phyloP scores from a whole-genome alignment of 306 rosid species.

The Alnus glutinosa region DNA sequence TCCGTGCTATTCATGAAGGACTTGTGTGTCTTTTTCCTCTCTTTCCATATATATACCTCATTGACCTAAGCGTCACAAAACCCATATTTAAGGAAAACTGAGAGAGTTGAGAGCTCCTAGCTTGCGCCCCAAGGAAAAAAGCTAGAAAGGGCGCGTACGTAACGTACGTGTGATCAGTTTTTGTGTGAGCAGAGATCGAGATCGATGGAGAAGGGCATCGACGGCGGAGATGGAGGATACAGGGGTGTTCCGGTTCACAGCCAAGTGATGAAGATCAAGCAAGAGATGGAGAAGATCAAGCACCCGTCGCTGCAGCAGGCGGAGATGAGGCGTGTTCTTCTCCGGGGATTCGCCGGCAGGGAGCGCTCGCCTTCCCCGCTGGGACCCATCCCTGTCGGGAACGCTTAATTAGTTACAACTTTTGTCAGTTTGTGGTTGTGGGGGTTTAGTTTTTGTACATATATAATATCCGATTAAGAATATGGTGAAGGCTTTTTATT shows the following conservation, averaged over 20 bases:
- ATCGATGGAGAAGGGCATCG: slow-evolving; percentile 1
- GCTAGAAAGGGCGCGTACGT: too few relatives aligned
- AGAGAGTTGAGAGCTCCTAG: too few relatives aligned
- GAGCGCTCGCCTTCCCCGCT: slow-evolving; percentile 70
- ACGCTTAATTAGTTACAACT: slow-evolving; percentile 7
- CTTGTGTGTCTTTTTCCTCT: slow-evolving; percentile 8
- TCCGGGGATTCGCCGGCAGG: slow-evolving; percentile 33
- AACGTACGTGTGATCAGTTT: too few relatives aligned
- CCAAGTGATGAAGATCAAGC: slow-evolving; percentile 81
- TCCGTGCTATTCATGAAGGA: slow-evolving; percentile 5
- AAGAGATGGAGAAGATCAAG: slow-evolving; percentile 63
- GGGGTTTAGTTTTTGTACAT: neutral
- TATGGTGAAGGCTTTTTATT: neutral
- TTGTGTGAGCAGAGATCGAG: too few relatives aligned
- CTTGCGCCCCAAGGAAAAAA: too few relatives aligned
- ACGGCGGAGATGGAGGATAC: slow-evolving; percentile 8
- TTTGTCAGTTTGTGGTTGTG: too few relatives aligned
- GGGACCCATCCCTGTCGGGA: slow-evolving; percentile 50
- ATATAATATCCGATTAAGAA: neutral
- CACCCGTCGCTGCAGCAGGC: slow-evolving; percentile 62
- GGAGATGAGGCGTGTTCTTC: slow-evolving; percentile 44
- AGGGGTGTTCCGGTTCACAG: slow-evolving; percentile 57
- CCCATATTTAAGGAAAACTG: too few relatives aligned
- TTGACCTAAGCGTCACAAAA: too few relatives aligned
- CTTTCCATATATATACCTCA: neutral